Evolutionary conservation across 805 yeast species (phyloP), one percentile per base, ranked within the genome.

Genomic region (Nakazawaea ishiwadae): DNA sequence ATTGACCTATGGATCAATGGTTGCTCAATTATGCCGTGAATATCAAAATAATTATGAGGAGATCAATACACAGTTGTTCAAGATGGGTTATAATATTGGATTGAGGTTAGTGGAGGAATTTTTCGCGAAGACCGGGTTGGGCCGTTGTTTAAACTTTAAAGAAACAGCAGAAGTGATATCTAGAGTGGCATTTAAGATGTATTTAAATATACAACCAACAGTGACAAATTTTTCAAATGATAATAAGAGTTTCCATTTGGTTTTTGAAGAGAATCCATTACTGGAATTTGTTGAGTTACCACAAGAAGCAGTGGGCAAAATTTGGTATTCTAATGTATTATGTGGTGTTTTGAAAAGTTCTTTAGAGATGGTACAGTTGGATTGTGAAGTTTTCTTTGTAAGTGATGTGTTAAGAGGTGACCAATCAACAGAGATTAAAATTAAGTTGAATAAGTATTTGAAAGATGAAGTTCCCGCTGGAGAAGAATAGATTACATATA

Each of bases 381-480:
- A 90, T 44, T 88, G 90, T 39, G 96, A 90, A 42, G 88, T 81
- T 2, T 68, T 64, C 49, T 93, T 90, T 56, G 75, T 87, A 2
- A 77, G 81, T 50, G 99, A 93, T 56, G 78, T 73, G 2, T 66
- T 93, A 37, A 75, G 89, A 48, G 98, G 97, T 0, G 91, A 88
- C 51, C 81, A 80, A 10, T 65, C 64, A 20, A 91, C 97, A 0
- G 97, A 89, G 55, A 64, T 93, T 41, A 73, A 83, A 46, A 75
- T 93, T 35, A 79, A 79, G 52, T 66, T 93, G 49, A 66, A 79
- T 36, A 81, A 73, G 52, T 74, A 88, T 2, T 66, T 91, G 51
- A 88, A 84, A 55, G 99, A 93, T 57, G 99, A 93, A 65, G 83
- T 93, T 34, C 99, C 99, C 11, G 95, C 95, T 5, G 99, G 98